These are phyloP conservation scores for Gentiana straminea DNA, from an alignment of 257 asterid species.

Conservation along the genomic window DNA sequence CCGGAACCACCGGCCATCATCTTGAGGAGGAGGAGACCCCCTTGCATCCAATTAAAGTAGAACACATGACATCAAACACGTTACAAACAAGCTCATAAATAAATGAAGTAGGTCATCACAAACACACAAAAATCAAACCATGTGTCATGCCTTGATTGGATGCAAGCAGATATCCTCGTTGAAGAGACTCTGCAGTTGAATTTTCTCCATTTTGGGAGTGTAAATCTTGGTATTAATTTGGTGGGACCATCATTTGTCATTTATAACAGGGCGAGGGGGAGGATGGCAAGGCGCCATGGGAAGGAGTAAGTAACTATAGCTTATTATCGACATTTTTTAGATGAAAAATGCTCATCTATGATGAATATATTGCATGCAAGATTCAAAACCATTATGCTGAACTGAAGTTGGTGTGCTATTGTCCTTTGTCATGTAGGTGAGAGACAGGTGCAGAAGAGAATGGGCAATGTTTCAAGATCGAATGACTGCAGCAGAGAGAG, in stretches of 20 bases:
- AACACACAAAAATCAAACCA: no score
- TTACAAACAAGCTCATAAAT: no score
- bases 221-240: background rate
- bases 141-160: no score
- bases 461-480: slow-evolving; percentile 80
- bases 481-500: slow-evolving; percentile 55
- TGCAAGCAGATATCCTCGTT: no score
- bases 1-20: no score
- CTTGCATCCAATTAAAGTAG: no score
- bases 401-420: background rate
- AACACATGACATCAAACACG: no score
- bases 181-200: no score
- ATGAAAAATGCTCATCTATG: no score
- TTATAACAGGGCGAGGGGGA: slow-evolving; percentile 62
- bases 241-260: slow-evolving; percentile 3
- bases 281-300: slow-evolving; percentile 90
- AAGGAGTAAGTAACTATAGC: slow-evolving; percentile 55
- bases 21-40: no score
- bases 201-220: background rate
- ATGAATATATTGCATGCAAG: background rate
- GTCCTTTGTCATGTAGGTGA: slow-evolving; percentile 32
- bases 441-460: slow-evolving; percentile 74
- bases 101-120: no score
- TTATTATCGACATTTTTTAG: no score
- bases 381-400: background rate